Conservation (phyloP, 306 rosid genomes). For the Arachis stenosperma region DNA sequence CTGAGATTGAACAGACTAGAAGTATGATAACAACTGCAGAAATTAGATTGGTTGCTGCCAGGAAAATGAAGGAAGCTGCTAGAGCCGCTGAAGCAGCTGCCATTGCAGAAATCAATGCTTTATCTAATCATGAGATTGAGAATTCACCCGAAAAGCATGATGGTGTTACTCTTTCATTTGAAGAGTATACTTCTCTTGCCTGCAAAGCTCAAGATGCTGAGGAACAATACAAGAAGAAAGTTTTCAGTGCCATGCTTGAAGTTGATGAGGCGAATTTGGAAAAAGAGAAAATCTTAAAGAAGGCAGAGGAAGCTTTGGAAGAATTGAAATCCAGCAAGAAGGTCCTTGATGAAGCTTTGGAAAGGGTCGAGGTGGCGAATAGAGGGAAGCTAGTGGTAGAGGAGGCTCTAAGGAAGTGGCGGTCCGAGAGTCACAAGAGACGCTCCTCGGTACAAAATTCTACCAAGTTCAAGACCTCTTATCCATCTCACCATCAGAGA, state of each 20-base stretch:
- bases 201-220: slow-evolving; percentile 64
- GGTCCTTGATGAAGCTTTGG: slow-evolving; percentile 77
- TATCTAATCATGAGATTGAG: slow-evolving; percentile 39
- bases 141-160: slow-evolving; percentile 24
- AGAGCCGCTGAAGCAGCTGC: slow-evolving; percentile 80
- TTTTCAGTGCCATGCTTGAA: slow-evolving; percentile 65
- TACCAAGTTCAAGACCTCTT: slow-evolving; percentile 73
- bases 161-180: slow-evolving; percentile 68
- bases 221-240: slow-evolving; percentile 63
- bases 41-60: slow-evolving; percentile 77
- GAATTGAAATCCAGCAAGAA: slow-evolving; percentile 70
- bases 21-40: slow-evolving; percentile 72
- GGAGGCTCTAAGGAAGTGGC: slow-evolving; percentile 88
- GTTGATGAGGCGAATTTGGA: slow-evolving; percentile 70
- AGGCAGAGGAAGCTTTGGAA: slow-evolving; percentile 70
- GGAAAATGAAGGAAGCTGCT: slow-evolving; percentile 89
- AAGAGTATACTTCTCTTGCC: slow-evolving; percentile 66
- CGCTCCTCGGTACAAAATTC: slow-evolving; percentile 53
- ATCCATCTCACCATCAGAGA: slow-evolving; percentile 51
- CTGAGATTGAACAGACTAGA: slow-evolving; percentile 79
- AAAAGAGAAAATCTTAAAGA: slow-evolving; percentile 58
- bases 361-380: slow-evolving; percentile 83
- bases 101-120: slow-evolving; percentile 68
- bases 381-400: slow-evolving; percentile 78
- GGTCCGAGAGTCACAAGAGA: slow-evolving; percentile 63